These are phyloP conservation scores for Penicillium brevicompactum DNA, from an alignment of 2,329 filamentous ascomycete species.

Conservation along the genomic window DNA sequence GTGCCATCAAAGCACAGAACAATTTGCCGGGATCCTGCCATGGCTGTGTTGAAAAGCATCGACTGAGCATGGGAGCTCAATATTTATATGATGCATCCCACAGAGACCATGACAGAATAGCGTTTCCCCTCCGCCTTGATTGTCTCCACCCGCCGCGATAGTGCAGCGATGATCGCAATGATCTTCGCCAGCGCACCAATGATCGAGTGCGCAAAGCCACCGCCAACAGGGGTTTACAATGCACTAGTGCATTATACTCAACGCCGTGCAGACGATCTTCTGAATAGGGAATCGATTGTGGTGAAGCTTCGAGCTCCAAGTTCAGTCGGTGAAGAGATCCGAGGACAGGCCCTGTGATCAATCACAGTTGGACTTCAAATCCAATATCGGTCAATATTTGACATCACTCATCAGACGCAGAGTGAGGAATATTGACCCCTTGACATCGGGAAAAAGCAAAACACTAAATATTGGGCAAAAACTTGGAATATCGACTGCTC, in stretches of 20 bases:
- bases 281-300: background rate
- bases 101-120: background rate
- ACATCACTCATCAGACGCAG: background rate
- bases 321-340: background rate
- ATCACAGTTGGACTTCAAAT: background rate
- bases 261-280: slow-evolving; percentile 1
- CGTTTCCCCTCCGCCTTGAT: background rate
- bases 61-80: background rate
- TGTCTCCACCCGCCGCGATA: slow-evolving; percentile 1
- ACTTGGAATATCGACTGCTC: background rate
- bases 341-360: background rate
- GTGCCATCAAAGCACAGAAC: slow-evolving; percentile 45
- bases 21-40: slow-evolving; percentile 1
- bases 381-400: background rate
- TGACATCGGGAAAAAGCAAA: background rate
- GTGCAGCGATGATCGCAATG: slow-evolving; percentile 2
- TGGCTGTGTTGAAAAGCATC: background rate
- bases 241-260: background rate
- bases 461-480: background rate
- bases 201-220: background rate
- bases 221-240: background rate
- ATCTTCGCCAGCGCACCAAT: background rate
- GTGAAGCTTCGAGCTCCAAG: background rate
- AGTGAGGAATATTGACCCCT: background rate
- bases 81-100: background rate